These are phyloP conservation scores for Nannochloris sp. DNA, from an alignment of 139 green algal genomes.

Conservation along the genomic window DNA sequence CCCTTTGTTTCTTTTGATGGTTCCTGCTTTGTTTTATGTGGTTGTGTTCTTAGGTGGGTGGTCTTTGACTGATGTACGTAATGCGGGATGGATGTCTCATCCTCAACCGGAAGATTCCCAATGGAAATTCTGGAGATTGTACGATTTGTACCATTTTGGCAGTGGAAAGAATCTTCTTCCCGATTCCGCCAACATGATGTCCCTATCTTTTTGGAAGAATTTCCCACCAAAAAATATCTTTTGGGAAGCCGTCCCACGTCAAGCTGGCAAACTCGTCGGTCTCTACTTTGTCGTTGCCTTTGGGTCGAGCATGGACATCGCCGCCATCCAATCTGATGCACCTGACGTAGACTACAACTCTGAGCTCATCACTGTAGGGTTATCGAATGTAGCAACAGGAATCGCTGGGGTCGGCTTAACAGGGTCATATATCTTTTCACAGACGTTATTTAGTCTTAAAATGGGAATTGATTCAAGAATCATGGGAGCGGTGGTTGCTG, in stretches of 20 bases:
- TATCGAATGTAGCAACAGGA: constrained; percentile 57
- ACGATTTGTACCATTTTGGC: no score
- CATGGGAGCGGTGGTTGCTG: constrained; percentile 28
- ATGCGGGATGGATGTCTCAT: no score
- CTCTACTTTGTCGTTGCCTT: constrained; percentile 76
- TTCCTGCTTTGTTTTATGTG: no score
- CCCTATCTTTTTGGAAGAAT: no score
- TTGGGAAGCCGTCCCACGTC: constrained; percentile 35
- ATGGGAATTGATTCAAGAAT: constrained; percentile 24
- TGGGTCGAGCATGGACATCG: constrained; percentile 67
- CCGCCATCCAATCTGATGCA: constrained; percentile 41
- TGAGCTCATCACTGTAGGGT: constrained; percentile 59
- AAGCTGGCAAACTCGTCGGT: constrained; percentile 53
- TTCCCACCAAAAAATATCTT: constrained; percentile 37
- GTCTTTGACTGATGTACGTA: no score
- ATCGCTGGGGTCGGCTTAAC: constrained; percentile 63
- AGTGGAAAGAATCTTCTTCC: no score
- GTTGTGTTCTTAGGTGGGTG: no score
- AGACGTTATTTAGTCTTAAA: constrained; percentile 48
- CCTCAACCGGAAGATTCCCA: no score
- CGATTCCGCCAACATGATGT: no score
- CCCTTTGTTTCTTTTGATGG: no score
- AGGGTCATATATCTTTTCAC: constrained; percentile 70
- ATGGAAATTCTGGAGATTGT: no score
- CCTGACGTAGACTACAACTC: constrained; percentile 64